A percentile compares a stretch with the other conserved stretches of the same genome.
Evolutionary conservation across 306 rosid species (phyloP).

Genomic region (Rosa persica): DNA sequence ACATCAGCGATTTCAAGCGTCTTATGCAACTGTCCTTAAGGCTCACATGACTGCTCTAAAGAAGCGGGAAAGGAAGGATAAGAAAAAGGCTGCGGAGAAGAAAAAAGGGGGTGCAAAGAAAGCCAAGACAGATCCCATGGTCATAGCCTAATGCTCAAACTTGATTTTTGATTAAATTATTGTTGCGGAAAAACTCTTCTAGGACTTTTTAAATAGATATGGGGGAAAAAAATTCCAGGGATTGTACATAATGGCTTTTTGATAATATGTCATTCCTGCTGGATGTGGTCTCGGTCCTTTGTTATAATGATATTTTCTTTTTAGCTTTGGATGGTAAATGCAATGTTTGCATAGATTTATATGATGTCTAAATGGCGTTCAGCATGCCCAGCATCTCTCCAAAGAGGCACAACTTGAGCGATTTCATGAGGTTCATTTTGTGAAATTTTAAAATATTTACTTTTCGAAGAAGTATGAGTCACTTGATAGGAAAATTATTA

Average conservation of each 20-base stretch:
- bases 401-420: not conserved
- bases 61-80: constrained; percentile 97
- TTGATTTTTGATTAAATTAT: not conserved
- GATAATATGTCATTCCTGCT: not conserved
- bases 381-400: not conserved
- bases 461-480: too few relatives aligned
- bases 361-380: not conserved
- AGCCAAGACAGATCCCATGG: constrained; percentile 25
- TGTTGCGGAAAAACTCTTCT: not conserved
- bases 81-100: constrained; percentile 74
- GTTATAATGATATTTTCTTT: not conserved
- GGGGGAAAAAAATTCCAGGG: not conserved
- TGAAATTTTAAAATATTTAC: not conserved
- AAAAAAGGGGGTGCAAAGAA: constrained; percentile 58
- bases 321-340: not conserved
- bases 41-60: constrained; percentile 97
- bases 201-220: not conserved
- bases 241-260: not conserved
- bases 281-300: not conserved
- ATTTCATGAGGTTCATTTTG: not conserved
- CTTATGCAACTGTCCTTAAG: constrained; percentile 90
- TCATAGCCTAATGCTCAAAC: not conserved
- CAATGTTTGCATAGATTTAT: not conserved
- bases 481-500: too few relatives aligned
- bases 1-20: constrained; percentile 94